These are phyloP conservation scores for Phalaenopsis equestris DNA, from an alignment of 106 monocot genomes.

Conservation along the genomic window DNA sequence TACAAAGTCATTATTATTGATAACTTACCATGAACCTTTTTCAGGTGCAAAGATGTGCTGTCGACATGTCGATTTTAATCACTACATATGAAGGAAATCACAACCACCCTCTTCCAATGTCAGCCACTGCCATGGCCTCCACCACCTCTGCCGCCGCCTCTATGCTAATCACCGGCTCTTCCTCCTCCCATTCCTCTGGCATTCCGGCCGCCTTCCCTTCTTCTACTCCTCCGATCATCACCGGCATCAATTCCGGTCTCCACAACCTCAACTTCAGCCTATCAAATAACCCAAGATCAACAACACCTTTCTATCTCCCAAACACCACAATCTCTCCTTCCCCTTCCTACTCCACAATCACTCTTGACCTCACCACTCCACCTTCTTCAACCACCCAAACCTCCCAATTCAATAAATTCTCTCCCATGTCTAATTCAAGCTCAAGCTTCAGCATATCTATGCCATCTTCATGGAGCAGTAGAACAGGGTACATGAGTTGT, in stretches of 20 bases:
- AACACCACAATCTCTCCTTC: constrained; percentile 20
- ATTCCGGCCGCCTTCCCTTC: neutral
- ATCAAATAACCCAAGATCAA: constrained; percentile 6
- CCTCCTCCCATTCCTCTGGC: neutral
- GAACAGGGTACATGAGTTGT: neutral
- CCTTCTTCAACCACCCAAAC: neutral
- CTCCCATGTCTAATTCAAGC: neutral
- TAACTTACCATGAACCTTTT: neutral
- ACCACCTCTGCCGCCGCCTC: constrained; percentile 57
- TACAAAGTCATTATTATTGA: too few species aligned
- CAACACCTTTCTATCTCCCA: constrained; percentile 17
- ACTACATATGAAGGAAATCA: constrained; percentile 76
- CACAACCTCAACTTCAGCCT: constrained; percentile 26
- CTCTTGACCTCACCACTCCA: constrained; percentile 43
- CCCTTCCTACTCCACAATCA: constrained; percentile 36
- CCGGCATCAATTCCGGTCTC: neutral
- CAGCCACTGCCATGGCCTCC: constrained; percentile 72
- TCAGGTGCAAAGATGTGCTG: constrained; percentile 67
- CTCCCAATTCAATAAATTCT: constrained; percentile 11
- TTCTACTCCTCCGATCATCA: neutral
- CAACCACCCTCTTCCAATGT: constrained; percentile 53
- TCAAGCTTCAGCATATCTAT: constrained; percentile 9
- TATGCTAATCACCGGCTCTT: constrained; percentile 48
- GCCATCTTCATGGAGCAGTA: constrained; percentile 4
- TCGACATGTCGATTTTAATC: constrained; percentile 59